Evolutionary conservation across 371 early-diverging fungal species (phyloP).

Genomic region (Mortierella sp.): DNA sequence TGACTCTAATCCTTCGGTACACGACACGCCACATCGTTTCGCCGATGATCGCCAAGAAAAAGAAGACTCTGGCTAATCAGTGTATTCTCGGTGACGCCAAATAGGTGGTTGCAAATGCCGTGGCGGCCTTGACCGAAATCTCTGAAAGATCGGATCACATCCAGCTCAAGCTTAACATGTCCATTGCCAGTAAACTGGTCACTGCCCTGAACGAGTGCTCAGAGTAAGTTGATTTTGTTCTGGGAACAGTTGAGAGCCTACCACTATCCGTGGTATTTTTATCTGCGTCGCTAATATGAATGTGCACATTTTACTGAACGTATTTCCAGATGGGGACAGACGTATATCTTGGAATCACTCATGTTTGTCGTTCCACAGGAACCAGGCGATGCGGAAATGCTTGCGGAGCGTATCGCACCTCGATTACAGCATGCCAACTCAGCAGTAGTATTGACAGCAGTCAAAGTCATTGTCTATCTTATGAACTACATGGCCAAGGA

Average conservation of each 20-base stretch:
- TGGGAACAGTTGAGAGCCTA: conserved; percentile 15
- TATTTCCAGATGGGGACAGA: conserved; percentile 88
- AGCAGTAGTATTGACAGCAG: conserved; percentile 91
- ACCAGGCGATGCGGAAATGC: conserved; percentile 81
- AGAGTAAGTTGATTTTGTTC: conserved; percentile 68
- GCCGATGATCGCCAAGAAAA: not conserved
- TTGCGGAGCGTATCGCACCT: conserved; percentile 93
- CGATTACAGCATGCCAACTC: conserved; percentile 97
- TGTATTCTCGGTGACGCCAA: too few species aligned
- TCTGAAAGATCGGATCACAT: conserved; percentile 79
- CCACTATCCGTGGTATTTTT: conserved; percentile 16
- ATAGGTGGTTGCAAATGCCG: conserved; percentile 93
- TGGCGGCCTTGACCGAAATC: conserved; percentile 92
- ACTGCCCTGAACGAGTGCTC: conserved; percentile 95
- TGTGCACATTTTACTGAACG: conserved; percentile 3
- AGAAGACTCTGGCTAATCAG: too few species aligned
- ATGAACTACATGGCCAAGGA: conserved; percentile 89
- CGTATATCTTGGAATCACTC: conserved; percentile 90
- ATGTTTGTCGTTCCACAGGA: conserved; percentile 88
- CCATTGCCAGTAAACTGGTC: conserved; percentile 84
- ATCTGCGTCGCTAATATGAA: conserved; percentile 6
- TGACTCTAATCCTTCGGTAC: conserved; percentile 95
- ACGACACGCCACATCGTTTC: not conserved
- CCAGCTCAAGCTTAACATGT: conserved; percentile 77
- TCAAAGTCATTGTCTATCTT: conserved; percentile 89